Conservation (phyloP, 2,329 filamentous ascomycete species). For the Periconia digitata region DNA sequence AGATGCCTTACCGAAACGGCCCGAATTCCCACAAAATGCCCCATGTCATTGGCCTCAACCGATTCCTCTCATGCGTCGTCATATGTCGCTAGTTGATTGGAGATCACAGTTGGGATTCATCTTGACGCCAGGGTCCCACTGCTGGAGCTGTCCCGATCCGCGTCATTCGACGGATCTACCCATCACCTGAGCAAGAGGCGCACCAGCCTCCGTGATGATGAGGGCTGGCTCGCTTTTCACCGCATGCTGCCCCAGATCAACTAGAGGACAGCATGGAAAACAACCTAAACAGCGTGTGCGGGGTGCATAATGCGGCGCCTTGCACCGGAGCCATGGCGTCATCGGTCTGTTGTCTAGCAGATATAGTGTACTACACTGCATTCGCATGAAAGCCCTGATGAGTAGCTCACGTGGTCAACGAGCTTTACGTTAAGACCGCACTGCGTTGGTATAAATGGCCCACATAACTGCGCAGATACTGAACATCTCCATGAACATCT, state of each 20-base stretch:
- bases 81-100: background rate
- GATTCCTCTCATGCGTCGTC: background rate
- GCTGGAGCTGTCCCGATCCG: background rate
- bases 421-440: background rate
- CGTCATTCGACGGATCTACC: background rate
- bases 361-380: background rate
- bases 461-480: background rate
- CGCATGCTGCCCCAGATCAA: conserved; percentile 1
- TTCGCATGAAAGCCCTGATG: background rate
- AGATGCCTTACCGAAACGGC: background rate
- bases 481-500: background rate
- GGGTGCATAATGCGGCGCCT: conserved; percentile 1
- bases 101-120: background rate
- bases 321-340: conserved; percentile 1
- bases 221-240: background rate
- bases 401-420: background rate
- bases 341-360: background rate
- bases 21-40: background rate
- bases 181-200: background rate
- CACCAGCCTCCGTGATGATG: conserved; percentile 2
- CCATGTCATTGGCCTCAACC: background rate
- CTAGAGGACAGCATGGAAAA: background rate
- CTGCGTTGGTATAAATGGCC: background rate
- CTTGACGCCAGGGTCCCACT: background rate
- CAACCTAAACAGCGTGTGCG: background rate